Evolutionary conservation across 805 yeast genomes (phyloP).

Genomic region (Cyberlindnera americana): DNA sequence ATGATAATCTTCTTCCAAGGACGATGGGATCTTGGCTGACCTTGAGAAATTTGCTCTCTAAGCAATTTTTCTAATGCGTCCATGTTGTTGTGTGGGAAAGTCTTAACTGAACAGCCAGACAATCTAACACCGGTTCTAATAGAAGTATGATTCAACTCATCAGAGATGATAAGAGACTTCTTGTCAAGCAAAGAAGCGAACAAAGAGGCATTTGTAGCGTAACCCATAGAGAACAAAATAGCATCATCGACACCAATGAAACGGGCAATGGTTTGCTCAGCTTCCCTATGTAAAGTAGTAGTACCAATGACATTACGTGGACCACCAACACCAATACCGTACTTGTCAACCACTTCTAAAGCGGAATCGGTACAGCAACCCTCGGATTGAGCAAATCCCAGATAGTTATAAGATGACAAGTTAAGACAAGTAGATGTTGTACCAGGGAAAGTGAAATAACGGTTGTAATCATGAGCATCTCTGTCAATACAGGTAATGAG

Average conservation of each 20-base stretch:
- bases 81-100: slow-evolving; percentile 88
- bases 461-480: slow-evolving; percentile 58
- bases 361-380: slow-evolving; percentile 88
- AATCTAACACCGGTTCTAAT: slow-evolving; percentile 92
- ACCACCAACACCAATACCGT: slow-evolving; percentile 79
- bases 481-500: slow-evolving; percentile 80
- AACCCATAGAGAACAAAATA: slow-evolving; percentile 87
- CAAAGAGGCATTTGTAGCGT: slow-evolving; percentile 88
- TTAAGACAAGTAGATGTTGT: slow-evolving; percentile 75
- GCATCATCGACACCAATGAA: slow-evolving; percentile 92
- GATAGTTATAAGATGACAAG: slow-evolving; percentile 85
- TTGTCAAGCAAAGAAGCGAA: slow-evolving; percentile 81
- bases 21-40: slow-evolving; percentile 76
- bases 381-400: slow-evolving; percentile 94
- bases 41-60: slow-evolving; percentile 58
- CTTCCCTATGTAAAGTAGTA: slow-evolving; percentile 63
- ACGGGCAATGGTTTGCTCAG: slow-evolving; percentile 75
- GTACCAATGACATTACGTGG: slow-evolving; percentile 76
- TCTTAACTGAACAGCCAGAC: slow-evolving; percentile 89
- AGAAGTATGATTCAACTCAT: slow-evolving; percentile 92
- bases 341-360: slow-evolving; percentile 53
- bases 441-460: slow-evolving; percentile 71
- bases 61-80: slow-evolving; percentile 72
- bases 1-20: slow-evolving; percentile 92
- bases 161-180: slow-evolving; percentile 87